Base-by-base conservation (phyloP, 148 eudicot genomes). In the Arctostaphylos glauca region DNA sequence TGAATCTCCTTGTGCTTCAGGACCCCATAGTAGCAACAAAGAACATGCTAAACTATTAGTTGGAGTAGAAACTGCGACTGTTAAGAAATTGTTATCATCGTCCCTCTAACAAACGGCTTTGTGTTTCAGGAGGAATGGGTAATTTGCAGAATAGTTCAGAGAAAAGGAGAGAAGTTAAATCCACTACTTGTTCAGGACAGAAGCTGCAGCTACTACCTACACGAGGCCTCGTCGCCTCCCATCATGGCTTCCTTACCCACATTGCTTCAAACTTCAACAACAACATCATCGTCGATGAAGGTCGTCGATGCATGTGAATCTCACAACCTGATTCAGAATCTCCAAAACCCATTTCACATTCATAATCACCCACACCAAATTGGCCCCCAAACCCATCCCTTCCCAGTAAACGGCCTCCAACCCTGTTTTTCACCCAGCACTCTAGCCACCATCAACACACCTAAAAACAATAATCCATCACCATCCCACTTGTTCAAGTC, bases 51-150 rank as follows among this genome's bases (percentile, higher is more conserved):
- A 31, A 31, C 38, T 31, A 31, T 31, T 31, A 31, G 38, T 31
- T 31, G 38, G 38, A 31, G 38, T 31, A 31, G 38, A 31, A 31
- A 31, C 38, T 31, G 38, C 38, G 38, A 31, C 38, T 0, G 38
- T 31, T 31, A 31, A 31, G 38, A 31, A 31, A 31, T 31, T 52
- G 12, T 52, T 52, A 52, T 9, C 54, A 25, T 25, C 23, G 12
- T 25, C 12, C 6, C 23, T 25, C 31, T 25, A 25, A 66, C 15
- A 25, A 66, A 66, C 71, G 0, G 49, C 70, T 31, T 78, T 59
- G 4, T 52, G 21, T 71, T 58, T 52, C 90, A 93, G 97, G 97
- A 93, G 68, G 97, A 93, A 86, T 93, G 97, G 97, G 97, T 93
- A 86, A 93, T 93, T 73, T 93, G 95, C 82, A 91, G 97, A 85